Percentiles rank a stretch among this genome's conserved stretches.
Evolutionary conservation across 2,329 filamentous ascomycete species (phyloP).

Genomic region (Botryotinia globosa): DNA sequence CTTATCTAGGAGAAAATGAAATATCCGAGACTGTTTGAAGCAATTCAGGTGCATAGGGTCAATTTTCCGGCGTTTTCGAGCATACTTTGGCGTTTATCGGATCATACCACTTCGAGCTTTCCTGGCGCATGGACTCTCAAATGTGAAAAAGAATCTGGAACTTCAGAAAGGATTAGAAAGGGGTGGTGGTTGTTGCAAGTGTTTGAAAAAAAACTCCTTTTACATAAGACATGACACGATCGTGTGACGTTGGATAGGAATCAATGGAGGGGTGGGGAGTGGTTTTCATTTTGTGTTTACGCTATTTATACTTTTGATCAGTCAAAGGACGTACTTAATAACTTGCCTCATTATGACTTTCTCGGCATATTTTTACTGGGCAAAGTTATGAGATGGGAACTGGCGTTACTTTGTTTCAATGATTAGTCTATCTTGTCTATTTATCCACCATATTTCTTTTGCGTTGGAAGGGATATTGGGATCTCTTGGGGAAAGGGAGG

Average conservation of each 20-base stretch:
- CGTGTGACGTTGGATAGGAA: slow-evolving; percentile 11
- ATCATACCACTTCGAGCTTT: slow-evolving; percentile 36
- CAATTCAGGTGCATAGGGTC: slow-evolving; percentile 22
- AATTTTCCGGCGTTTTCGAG: slow-evolving; percentile 38
- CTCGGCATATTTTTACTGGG: not conserved
- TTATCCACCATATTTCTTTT: slow-evolving; percentile 3
- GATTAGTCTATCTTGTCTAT: slow-evolving; percentile 12
- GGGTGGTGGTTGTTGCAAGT: slow-evolving; percentile 15
- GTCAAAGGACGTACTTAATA: slow-evolving; percentile 15
- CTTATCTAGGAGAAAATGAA: slow-evolving; percentile 54
- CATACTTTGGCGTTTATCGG: slow-evolving; percentile 39
- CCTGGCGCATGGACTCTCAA: slow-evolving; percentile 31
- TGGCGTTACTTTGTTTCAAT: slow-evolving; percentile 12
- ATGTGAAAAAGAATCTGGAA: slow-evolving; percentile 32
- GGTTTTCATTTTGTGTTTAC: slow-evolving; percentile 5
- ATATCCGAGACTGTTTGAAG: slow-evolving; percentile 53
- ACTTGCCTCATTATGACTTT: slow-evolving; percentile 9
- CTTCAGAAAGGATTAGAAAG: slow-evolving; percentile 20
- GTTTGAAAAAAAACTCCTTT: slow-evolving; percentile 12
- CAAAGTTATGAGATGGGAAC: slow-evolving; percentile 6
- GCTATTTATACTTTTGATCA: slow-evolving; percentile 16
- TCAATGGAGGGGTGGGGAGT: not conserved
- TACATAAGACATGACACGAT: slow-evolving; percentile 12
- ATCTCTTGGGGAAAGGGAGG: slow-evolving; percentile 1
- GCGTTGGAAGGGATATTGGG: not conserved